Evolutionary conservation across 306 rosid genomes (phyloP), one percentile per base, ranked within the genome.

Genomic region (Boehmeria nivea): DNA sequence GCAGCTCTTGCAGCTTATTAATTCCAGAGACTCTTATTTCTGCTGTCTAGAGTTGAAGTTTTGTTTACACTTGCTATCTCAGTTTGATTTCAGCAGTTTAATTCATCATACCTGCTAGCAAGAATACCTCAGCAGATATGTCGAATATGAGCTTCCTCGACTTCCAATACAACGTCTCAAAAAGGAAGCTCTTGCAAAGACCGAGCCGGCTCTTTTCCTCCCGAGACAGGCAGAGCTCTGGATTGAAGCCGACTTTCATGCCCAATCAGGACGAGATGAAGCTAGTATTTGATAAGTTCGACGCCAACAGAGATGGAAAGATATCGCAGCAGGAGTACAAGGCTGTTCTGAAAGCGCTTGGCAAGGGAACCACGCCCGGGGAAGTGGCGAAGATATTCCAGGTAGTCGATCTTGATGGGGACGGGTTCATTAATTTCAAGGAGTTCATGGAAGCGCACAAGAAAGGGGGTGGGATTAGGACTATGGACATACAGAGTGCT

Each of bases 391-490:
- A 71, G 51, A 89, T 90, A 38, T 90, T 90, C 60, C 51, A 48
- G 72, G 74, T 65, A 45, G 91, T 63, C 53, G 99, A 91, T 76
- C 54, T 71, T 59, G 95, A 87, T 43, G 85, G 93, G 46, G 99
- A 91, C 56, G 89, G 95, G 25, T 91, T 73, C 55, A 84, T 91
- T 49, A 76, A 66, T 43, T 84, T 85, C 57, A 62, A 69, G 18
- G 96, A 85, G 66, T 91, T 87, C 43, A 71, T 87, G 82, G 93
- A 88, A 59, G 82, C 79, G 23, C 81, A 79, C 56, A 78, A 77
- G 75, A 76, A 66, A 58, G 83, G 61, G 46, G 97, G 93, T 3
- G 96, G 93, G 37, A 51, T 87, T 42, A 75, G 60, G 43, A 64
- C 78, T 0, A 47, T 51, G 45, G 96, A 87, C 56, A 77, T 84